Evolutionary conservation across 495 filamentous ascomycete species (phyloP), one percentile per base, ranked within the genome.

Genomic region (Hyaloscypha hepaticicola): DNA sequence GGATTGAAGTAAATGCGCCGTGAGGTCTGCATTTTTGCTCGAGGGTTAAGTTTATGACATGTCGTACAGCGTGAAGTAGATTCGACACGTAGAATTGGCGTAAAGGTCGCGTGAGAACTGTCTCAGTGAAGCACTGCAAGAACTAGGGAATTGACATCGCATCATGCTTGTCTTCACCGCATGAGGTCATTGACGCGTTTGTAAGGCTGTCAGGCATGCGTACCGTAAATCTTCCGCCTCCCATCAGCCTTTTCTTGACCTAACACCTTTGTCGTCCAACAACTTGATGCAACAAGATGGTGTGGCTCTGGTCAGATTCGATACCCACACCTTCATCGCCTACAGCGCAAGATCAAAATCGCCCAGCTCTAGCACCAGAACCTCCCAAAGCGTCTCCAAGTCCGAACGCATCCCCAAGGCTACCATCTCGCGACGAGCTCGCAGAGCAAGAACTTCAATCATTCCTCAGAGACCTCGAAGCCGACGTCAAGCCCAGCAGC

Each of bases 391-490:
- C 53, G 16, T 28, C 53, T 8, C 19, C 6, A 12, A 6, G 22
- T 11, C 8, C 53, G 8, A 21, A 57, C 9, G 0, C 34, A 19
- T 55, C 53, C 9, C 65, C 60, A 21, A 68, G 52, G 34, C 62
- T 53, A 1, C 61, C 79, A 59, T 77, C 77, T 25, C 81, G 82
- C 51, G 85, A 89, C 65, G 81, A 86, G 70, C 72, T 81, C 72
- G 84, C 85, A 61, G 84, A 90, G 53, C 73, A 78, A 38, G 89
- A 91, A 71, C 80, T 90, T 66, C 77, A 79, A 38, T 73, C 83
- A 64, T 77, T 90, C 70, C 77, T 90, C 65, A 75, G 79, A 26
- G 78, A 79, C 61, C 73, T 90, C 64, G 70, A 77, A 60, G 71
- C 74, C 64, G 74, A 72, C 58, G 64, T 31, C 68, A 72, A 58